phyloP scores from a whole-genome alignment of 805 yeast genomes.

The Crinitomyces ghanaensis region DNA sequence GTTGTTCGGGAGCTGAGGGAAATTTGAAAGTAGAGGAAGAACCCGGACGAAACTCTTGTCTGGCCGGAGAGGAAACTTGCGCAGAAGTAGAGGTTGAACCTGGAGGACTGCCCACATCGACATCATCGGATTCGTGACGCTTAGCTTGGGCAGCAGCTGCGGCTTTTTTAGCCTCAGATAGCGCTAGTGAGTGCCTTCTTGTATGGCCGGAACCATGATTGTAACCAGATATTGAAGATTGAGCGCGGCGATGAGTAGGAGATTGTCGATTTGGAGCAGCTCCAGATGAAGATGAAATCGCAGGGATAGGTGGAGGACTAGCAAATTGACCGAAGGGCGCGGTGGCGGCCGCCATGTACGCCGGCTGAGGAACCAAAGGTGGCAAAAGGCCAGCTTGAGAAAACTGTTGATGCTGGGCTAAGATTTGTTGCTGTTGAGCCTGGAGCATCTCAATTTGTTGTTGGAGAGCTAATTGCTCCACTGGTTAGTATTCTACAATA shows the following conservation, averaged over 20 bases:
- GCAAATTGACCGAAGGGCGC: too few species aligned
- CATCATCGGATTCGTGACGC: constrained; percentile 14
- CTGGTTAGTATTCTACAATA: constrained; percentile 19
- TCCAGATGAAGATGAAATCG: not conserved
- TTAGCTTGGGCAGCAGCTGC: constrained; percentile 89
- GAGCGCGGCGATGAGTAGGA: constrained; percentile 26
- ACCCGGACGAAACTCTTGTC: too few species aligned
- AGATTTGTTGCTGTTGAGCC: constrained; percentile 80
- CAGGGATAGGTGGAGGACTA: not conserved
- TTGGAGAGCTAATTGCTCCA: constrained; percentile 66
- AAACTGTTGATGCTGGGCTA: constrained; percentile 51
- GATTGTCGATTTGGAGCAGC: constrained; percentile 1
- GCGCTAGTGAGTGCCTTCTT: constrained; percentile 85
- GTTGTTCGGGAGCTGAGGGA: constrained; percentile 15
- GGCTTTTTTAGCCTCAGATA: constrained; percentile 87
- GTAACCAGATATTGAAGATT: constrained; percentile 21
- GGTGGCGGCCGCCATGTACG: too few species aligned
- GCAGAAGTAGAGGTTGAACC: constrained; percentile 1
- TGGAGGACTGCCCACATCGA: constrained; percentile 7
- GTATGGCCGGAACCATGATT: constrained; percentile 48
- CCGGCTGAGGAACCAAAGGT: constrained; percentile 1
- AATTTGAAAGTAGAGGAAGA: constrained; percentile 16
- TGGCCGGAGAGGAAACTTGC: constrained; percentile 7
- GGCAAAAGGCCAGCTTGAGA: constrained; percentile 23
- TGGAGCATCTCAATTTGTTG: constrained; percentile 87